Evolutionary conservation across 2,329 filamentous ascomycete genomes (phyloP).

Genomic region (Phialemonium atrogriseum): DNA sequence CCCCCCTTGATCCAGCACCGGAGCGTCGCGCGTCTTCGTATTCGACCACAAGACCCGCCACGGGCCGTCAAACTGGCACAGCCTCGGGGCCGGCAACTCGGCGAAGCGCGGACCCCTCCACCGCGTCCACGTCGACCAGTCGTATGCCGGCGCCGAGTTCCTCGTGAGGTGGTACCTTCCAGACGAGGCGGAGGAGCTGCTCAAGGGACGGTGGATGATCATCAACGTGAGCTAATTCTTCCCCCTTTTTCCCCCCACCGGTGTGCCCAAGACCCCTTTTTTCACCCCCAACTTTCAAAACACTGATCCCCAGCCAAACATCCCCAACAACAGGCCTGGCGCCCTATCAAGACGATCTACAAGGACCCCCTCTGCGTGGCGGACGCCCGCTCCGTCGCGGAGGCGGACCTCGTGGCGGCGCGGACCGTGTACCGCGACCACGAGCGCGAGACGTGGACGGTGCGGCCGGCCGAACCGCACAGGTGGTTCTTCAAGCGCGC

Average conservation of each 20-base stretch:
- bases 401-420: conserved; percentile 29
- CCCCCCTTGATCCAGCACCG: too few species aligned
- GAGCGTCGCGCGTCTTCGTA: conserved; percentile 17
- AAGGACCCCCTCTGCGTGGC: conserved; percentile 33
- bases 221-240: conserved; percentile 23
- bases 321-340: conserved; percentile 27
- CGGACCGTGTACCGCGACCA: conserved; percentile 25
- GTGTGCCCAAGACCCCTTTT: too few species aligned
- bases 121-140: conserved; percentile 16
- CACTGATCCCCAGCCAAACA: too few species aligned
- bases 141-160: conserved; percentile 13
- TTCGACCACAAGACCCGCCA: conserved; percentile 23
- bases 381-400: conserved; percentile 26
- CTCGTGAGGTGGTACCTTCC: conserved; percentile 10
- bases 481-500: conserved; percentile 44
- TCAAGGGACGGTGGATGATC: conserved; percentile 27
- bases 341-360: conserved; percentile 36
- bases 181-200: conserved; percentile 12
- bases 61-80: conserved; percentile 44
- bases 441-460: conserved; percentile 28
- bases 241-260: not conserved
- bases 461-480: conserved; percentile 26
- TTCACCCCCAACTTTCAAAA: too few species aligned
- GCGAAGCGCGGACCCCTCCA: conserved; percentile 36
- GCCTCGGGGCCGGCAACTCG: conserved; percentile 51